Evolutionary conservation across 2,329 filamentous ascomycete genomes (phyloP).

Genomic region (Alternaria arborescens): DNA sequence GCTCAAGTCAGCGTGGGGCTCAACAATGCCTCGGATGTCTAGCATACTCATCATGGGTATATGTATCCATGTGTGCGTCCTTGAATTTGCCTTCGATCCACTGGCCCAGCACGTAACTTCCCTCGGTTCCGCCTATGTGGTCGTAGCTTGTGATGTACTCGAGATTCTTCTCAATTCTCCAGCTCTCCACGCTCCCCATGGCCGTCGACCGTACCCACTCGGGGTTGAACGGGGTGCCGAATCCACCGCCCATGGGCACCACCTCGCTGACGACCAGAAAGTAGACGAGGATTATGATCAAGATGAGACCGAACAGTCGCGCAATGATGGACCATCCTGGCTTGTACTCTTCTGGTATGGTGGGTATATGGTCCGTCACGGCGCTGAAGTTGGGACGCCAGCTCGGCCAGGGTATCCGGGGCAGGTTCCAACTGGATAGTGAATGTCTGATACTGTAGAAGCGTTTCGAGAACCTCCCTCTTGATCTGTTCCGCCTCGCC

Average conservation of each 20-base stretch:
- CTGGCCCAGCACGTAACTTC: slow-evolving; percentile 84
- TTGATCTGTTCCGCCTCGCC: slow-evolving; percentile 35
- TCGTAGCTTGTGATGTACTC: slow-evolving; percentile 82
- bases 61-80: slow-evolving; percentile 75
- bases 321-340: slow-evolving; percentile 73
- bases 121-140: slow-evolving; percentile 93
- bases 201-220: slow-evolving; percentile 81
- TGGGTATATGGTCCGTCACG: slow-evolving; percentile 50
- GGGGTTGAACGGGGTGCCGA: slow-evolving; percentile 77
- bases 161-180: slow-evolving; percentile 71
- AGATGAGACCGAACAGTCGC: slow-evolving; percentile 75
- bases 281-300: slow-evolving; percentile 82
- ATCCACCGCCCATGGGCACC: slow-evolving; percentile 70
- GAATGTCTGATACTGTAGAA: slow-evolving; percentile 65
- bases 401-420: slow-evolving; percentile 48
- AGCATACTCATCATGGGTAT: slow-evolving; percentile 72
- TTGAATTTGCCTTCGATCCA: slow-evolving; percentile 83
- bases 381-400: slow-evolving; percentile 35
- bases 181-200: slow-evolving; percentile 74
- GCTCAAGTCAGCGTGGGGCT: slow-evolving; percentile 24
- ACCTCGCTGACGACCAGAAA: slow-evolving; percentile 86
- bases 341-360: slow-evolving; percentile 57
- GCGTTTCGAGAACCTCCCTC: slow-evolving; percentile 62
- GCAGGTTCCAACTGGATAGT: slow-evolving; percentile 65
- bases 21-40: background rate